Conservation (phyloP, 2,329 filamentous ascomycete genomes). For the Venturia effusa region DNA sequence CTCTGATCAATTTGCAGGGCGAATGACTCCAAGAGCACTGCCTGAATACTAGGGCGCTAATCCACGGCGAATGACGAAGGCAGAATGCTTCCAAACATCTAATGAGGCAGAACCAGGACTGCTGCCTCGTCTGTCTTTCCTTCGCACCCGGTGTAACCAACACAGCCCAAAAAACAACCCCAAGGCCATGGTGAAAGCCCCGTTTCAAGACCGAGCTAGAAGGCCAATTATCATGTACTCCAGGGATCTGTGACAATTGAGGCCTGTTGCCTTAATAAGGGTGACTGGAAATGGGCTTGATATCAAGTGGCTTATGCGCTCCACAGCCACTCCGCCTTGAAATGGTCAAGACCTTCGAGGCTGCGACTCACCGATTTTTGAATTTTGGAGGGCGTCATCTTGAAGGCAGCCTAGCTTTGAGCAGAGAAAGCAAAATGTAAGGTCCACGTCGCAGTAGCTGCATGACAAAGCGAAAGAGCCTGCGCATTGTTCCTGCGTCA, state of each 20-base stretch:
- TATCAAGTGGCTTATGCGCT: background rate
- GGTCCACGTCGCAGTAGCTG: background rate
- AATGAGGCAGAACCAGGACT: constrained; percentile 4
- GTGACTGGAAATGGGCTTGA: background rate
- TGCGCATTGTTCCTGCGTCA: background rate
- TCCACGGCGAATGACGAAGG: background rate
- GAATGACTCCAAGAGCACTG: constrained; percentile 6
- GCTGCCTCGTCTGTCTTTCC: constrained; percentile 4
- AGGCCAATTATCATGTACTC: background rate
- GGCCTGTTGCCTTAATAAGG: background rate
- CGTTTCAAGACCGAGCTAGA: background rate
- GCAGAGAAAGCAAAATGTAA: background rate
- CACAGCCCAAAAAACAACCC: background rate
- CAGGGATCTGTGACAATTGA: background rate
- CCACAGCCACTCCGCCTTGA: background rate
- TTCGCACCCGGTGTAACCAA: background rate
- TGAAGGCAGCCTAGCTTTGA: background rate
- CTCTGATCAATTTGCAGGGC: background rate
- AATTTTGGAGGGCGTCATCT: background rate
- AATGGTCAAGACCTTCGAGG: background rate
- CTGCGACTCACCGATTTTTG: background rate
- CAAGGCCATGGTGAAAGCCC: background rate
- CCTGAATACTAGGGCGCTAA: background rate
- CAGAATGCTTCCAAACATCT: background rate
- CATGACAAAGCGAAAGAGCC: background rate